Percentiles rank a stretch among this genome's conserved stretches.
phyloP scores from a whole-genome alignment of 495 filamentous ascomycete species.

The Neurospora hispaniola region DNA sequence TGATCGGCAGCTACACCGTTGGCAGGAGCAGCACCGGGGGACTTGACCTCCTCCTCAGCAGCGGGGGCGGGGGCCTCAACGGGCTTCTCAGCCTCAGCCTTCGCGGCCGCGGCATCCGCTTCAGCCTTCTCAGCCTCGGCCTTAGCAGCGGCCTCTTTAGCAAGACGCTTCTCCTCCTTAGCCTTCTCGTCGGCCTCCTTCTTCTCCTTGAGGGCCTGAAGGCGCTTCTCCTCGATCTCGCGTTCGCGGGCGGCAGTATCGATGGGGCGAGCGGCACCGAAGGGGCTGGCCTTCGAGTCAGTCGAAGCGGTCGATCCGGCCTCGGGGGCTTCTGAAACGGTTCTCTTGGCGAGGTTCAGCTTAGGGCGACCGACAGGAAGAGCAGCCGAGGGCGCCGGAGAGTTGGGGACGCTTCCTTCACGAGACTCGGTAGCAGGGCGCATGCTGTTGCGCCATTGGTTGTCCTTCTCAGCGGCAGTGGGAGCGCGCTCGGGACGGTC shows the following conservation, averaged over 20 bases:
- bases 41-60: constrained; percentile 13
- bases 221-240: constrained; percentile 79
- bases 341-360: constrained; percentile 79
- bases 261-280: constrained; percentile 82
- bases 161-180: constrained; percentile 56
- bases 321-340: constrained; percentile 58
- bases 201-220: constrained; percentile 63
- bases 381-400: constrained; percentile 43
- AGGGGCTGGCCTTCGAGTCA: constrained; percentile 79
- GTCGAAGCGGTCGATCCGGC: background rate
- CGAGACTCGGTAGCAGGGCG: constrained; percentile 43
- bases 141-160: constrained; percentile 54
- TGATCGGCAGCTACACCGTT: constrained; percentile 21
- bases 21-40: constrained; percentile 13
- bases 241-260: constrained; percentile 80
- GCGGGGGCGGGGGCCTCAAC: constrained; percentile 18
- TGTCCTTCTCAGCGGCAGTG: constrained; percentile 78
- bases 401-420: constrained; percentile 54
- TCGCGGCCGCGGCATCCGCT: constrained; percentile 10
- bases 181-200: constrained; percentile 83
- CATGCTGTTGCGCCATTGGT: constrained; percentile 80
- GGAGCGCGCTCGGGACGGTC: constrained; percentile 66
- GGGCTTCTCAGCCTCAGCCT: constrained; percentile 14
- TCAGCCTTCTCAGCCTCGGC: constrained; percentile 39
- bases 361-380: constrained; percentile 56